Conservation (phyloP, 257 asterid species). For the Asclepias syriaca region DNA sequence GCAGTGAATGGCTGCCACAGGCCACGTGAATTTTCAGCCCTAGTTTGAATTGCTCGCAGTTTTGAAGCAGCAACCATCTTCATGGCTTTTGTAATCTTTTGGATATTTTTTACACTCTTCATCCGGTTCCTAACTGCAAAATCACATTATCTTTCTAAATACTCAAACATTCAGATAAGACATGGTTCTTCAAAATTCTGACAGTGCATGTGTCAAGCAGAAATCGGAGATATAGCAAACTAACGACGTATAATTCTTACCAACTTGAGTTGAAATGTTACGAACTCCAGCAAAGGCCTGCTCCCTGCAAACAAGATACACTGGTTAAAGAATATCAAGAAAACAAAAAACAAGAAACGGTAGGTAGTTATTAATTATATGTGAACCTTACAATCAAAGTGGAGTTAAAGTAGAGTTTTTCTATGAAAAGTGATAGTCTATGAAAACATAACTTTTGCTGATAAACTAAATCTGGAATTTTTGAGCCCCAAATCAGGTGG, state of each 20-base stretch:
- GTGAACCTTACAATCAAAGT: neutral
- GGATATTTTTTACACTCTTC: constrained; percentile 94
- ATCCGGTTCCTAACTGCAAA: constrained; percentile 80
- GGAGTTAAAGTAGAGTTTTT: neutral
- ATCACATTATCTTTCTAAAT: constrained; percentile 15
- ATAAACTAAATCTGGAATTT: neutral
- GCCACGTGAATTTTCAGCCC: constrained; percentile 91
- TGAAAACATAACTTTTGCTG: neutral
- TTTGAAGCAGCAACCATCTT: constrained; percentile 99
- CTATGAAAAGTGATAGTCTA: neutral
- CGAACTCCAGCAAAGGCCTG: constrained; percentile 60
- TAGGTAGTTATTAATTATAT: neutral
- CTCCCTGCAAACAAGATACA: constrained; percentile 46
- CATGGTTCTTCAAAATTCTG: neutral
- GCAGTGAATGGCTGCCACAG: constrained; percentile 99
- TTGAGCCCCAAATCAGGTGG: neutral
- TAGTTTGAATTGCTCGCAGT: constrained; percentile 83
- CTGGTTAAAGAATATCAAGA: constrained; percentile 2
- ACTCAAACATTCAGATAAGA: constrained; percentile 16
- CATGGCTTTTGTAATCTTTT: constrained; percentile 99
- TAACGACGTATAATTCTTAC: constrained; percentile 31
- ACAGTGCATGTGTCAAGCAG: neutral
- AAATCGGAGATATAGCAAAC: neutral
- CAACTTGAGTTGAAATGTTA: constrained; percentile 76
- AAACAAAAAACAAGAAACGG: neutral